A percentile compares a stretch with the other conserved stretches of the same genome.
phyloP scores from a whole-genome alignment of 305 asterid genomes.

The Rubia peregrina region DNA sequence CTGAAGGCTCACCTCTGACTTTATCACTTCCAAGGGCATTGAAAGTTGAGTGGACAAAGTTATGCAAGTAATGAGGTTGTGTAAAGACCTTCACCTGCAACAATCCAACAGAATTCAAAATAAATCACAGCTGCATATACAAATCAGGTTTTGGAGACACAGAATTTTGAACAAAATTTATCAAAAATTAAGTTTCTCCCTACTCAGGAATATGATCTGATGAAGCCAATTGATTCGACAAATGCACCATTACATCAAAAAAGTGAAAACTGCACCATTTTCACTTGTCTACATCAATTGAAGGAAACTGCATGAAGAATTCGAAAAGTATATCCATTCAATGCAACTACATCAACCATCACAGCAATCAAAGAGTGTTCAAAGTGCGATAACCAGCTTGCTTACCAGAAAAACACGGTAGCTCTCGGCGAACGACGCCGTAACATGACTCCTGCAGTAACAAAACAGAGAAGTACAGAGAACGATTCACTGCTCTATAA shows the following conservation, averaged over 20 bases:
- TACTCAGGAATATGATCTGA: neutral
- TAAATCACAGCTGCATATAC: neutral
- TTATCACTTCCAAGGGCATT: slow-evolving; percentile 82
- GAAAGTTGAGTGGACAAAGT: slow-evolving; percentile 82
- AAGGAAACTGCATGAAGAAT: neutral
- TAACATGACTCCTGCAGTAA: no score
- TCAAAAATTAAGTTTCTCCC: neutral
- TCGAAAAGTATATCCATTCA: no score
- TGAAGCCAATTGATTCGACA: neutral
- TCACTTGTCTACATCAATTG: neutral
- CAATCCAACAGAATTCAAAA: slow-evolving; percentile 11
- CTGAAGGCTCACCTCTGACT: slow-evolving; percentile 49
- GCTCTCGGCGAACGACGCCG: no score
- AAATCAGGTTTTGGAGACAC: neutral
- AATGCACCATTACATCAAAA: neutral
- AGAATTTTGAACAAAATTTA: neutral
- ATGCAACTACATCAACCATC: neutral
- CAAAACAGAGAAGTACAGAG: no score
- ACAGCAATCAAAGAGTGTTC: no score
- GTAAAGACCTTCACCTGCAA: slow-evolving; percentile 83
- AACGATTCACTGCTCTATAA: no score
- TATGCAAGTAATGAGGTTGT: slow-evolving; percentile 83
- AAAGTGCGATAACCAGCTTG: neutral
- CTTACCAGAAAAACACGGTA: neutral
- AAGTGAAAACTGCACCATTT: neutral